Conservation (phyloP, 148 eudicot genomes). For the Tetragonia tetragonoides region DNA sequence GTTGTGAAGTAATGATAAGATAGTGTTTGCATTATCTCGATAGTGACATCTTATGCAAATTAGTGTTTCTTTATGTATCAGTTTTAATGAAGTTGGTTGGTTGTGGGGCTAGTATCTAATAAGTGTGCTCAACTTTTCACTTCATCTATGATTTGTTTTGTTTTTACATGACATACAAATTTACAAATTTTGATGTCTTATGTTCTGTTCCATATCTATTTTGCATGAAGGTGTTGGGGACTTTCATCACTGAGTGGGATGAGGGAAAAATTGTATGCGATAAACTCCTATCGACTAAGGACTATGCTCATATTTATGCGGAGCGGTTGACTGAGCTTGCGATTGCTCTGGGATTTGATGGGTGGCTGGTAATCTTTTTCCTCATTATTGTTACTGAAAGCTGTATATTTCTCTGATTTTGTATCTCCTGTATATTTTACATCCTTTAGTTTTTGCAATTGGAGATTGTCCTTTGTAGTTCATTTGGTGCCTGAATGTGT, state of each 20-base stretch:
- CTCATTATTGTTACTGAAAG: background rate
- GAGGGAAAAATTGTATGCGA: constrained; percentile 58
- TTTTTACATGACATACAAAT: background rate
- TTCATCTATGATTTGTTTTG: background rate
- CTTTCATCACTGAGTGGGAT: constrained; percentile 91
- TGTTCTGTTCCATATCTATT: constrained; percentile 7
- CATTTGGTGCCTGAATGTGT: background rate
- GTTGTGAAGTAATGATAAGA: too few relatives aligned
- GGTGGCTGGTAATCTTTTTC: constrained; percentile 78
- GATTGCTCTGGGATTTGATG: constrained; percentile 81
- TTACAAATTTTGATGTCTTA: background rate
- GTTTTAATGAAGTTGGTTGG: background rate
- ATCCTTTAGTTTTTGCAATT: background rate
- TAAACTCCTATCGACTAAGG: constrained; percentile 52
- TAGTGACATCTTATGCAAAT: background rate
- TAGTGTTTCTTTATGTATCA: background rate
- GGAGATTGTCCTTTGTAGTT: background rate
- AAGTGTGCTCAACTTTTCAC: background rate
- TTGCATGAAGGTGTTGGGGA: constrained; percentile 72
- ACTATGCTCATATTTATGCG: constrained; percentile 75
- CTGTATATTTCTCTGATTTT: background rate
- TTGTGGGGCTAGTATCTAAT: background rate
- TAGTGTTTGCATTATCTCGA: background rate
- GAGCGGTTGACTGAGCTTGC: constrained; percentile 88
- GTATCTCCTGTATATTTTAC: background rate